These are phyloP conservation scores for Aspergillus sergii DNA, from an alignment of 2,329 filamentous ascomycete species.

Conservation along the genomic window DNA sequence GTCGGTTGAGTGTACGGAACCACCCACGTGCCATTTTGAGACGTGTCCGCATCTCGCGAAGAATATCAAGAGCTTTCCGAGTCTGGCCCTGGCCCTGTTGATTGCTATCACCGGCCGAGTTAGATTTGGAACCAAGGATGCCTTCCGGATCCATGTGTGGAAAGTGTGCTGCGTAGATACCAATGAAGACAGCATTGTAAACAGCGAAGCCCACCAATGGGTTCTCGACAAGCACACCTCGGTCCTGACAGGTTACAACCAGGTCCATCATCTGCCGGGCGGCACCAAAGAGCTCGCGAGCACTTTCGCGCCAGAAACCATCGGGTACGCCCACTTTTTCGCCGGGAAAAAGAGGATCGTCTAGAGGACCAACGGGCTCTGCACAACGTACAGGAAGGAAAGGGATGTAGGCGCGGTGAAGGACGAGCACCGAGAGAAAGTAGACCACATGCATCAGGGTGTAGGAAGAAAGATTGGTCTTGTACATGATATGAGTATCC, in stretches of 20 bases:
- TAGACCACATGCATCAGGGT: conserved; percentile 58
- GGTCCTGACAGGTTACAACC: conserved; percentile 54
- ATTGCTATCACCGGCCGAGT: conserved; percentile 26
- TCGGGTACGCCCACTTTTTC: conserved; percentile 47
- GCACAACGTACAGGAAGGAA: conserved; percentile 55
- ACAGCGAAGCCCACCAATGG: conserved; percentile 59
- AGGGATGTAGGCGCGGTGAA: conserved; percentile 59
- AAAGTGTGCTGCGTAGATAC: conserved; percentile 57
- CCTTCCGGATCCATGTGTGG: conserved; percentile 58
- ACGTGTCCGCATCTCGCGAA: conserved; percentile 45
- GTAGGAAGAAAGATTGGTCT: conserved; percentile 55
- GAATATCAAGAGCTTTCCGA: conserved; percentile 40
- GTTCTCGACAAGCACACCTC: conserved; percentile 55
- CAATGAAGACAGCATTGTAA: conserved; percentile 56
- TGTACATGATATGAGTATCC: conserved; percentile 56
- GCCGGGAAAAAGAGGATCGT: conserved; percentile 50
- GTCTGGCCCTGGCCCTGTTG: conserved; percentile 36
- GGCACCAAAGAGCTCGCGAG: conserved; percentile 53
- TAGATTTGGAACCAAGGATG: conserved; percentile 43
- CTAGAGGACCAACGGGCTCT: conserved; percentile 56
- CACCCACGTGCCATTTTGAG: conserved; percentile 45
- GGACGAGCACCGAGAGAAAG: conserved; percentile 56
- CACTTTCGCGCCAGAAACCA: conserved; percentile 58
- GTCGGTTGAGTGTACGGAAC: conserved; percentile 47
- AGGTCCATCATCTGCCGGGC: conserved; percentile 58